These are phyloP conservation scores for Blastocystis sp. DNA, from an alignment of 352 stramenopile genomes.

Conservation along the genomic window DNA sequence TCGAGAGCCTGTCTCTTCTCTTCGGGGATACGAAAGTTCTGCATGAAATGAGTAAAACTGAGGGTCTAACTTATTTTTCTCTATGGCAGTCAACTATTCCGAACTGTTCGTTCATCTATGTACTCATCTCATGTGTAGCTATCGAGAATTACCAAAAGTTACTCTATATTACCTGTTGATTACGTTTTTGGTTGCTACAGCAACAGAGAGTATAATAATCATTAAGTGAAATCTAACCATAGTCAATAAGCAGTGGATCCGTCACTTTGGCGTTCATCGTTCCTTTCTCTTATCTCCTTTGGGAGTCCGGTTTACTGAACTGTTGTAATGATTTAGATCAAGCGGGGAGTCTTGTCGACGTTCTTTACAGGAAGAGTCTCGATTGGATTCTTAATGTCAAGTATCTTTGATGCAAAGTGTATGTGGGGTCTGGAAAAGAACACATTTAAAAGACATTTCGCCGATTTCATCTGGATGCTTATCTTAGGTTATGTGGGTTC, in stretches of 20 bases:
- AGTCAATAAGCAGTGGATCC: constrained; percentile 42
- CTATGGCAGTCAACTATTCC: constrained; percentile 1
- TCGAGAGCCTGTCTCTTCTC: constrained; percentile 15
- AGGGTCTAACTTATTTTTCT: not conserved
- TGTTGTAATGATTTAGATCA: not conserved
- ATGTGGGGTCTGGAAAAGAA: constrained; percentile 61
- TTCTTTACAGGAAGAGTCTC: constrained; percentile 29
- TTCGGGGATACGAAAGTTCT: constrained; percentile 48
- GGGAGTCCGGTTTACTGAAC: not conserved
- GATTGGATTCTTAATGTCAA: constrained; percentile 37
- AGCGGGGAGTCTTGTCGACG: not conserved
- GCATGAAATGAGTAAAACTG: constrained; percentile 15
- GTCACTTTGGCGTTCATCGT: constrained; percentile 21
- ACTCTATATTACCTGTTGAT: constrained; percentile 20
- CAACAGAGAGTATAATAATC: not conserved
- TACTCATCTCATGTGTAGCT: not conserved
- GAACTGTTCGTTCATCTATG: not conserved
- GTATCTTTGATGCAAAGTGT: constrained; percentile 54
- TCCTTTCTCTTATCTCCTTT: not conserved
- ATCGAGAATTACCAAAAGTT: constrained; percentile 22
- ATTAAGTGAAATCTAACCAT: not conserved
- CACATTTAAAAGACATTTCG: constrained; percentile 22
- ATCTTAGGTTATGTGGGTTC: not conserved
- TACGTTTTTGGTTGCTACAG: not conserved
- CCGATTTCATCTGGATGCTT: constrained; percentile 55